Conservation (phyloP, 129 eudicot species). For the Oenanthe sinensis region DNA sequence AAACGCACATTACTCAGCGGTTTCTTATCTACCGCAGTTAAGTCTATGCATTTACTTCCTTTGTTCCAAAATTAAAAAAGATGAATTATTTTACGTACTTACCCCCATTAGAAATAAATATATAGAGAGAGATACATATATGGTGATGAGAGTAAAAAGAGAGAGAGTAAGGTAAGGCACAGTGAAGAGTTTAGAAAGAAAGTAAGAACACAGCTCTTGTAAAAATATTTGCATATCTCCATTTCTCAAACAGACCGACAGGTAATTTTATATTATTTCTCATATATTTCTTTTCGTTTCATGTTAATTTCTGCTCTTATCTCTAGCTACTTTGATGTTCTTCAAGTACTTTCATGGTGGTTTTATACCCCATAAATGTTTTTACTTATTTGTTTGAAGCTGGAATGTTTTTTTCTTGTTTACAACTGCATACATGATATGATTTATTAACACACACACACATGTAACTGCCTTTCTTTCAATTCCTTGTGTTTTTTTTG, state of each 20-base stretch:
- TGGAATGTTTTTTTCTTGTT: not conserved
- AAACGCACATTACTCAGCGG: conserved; percentile 13
- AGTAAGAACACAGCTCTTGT: not conserved
- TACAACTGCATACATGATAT: not conserved
- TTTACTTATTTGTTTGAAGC: not conserved
- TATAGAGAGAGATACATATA: not conserved
- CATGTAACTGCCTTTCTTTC: not conserved
- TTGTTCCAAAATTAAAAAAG: not conserved
- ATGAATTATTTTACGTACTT: not conserved
- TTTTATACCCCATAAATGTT: not conserved
- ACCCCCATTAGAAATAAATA: conserved; percentile 7
- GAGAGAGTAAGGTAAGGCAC: not conserved
- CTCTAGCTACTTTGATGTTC: not conserved
- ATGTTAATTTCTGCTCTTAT: not conserved
- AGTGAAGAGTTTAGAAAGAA: not conserved
- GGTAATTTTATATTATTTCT: not conserved
- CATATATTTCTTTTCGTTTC: not conserved
- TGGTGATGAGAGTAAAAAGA: not conserved
- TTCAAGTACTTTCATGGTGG: not conserved
- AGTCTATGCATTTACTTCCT: conserved; percentile 1
- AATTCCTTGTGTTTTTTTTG: not conserved
- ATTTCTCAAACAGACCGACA: not conserved
- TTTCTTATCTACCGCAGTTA: conserved; percentile 4
- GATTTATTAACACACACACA: not conserved
- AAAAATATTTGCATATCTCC: not conserved